Conservation (phyloP, 148 eudicot species). For the Persicaria tinctoria region DNA sequence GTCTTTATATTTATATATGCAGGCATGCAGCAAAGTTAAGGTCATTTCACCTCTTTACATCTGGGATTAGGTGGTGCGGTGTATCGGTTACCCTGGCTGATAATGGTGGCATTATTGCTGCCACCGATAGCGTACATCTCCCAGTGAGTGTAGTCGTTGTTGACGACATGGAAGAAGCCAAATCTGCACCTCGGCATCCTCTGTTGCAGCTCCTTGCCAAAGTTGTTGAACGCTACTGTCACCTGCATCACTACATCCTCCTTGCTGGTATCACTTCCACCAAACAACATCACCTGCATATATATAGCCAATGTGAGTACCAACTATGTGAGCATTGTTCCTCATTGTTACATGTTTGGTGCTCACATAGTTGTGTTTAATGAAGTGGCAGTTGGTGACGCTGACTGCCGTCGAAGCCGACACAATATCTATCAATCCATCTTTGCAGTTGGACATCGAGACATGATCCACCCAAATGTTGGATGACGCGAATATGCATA, state of each 20-base stretch:
- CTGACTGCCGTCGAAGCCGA: conserved; percentile 57
- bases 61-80: conserved; percentile 36
- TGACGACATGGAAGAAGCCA: conserved; percentile 55
- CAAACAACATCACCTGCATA: conserved; percentile 33
- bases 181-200: conserved; percentile 57
- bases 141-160: conserved; percentile 58
- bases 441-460: conserved; percentile 47
- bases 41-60: conserved; percentile 27
- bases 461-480: conserved; percentile 80
- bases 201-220: conserved; percentile 43
- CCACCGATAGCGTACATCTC: conserved; percentile 54
- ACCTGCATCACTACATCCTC: conserved; percentile 30
- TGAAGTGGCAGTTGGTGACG: conserved; percentile 65
- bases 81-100: conserved; percentile 48
- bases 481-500: conserved; percentile 40
- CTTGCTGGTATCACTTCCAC: conserved; percentile 28
- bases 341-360: background rate
- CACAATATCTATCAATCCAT: conserved; percentile 63
- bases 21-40: too few species aligned
- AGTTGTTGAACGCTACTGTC: conserved; percentile 45
- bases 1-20: too few species aligned
- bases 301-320: background rate
- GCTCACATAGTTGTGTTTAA: conserved; percentile 57
- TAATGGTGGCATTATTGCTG: conserved; percentile 42
- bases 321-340: background rate